Percentiles rank a stretch among this genome's conserved stretches.
Evolutionary conservation across 441 rosid species (phyloP).

Genomic region (Gossypium trilobum): DNA sequence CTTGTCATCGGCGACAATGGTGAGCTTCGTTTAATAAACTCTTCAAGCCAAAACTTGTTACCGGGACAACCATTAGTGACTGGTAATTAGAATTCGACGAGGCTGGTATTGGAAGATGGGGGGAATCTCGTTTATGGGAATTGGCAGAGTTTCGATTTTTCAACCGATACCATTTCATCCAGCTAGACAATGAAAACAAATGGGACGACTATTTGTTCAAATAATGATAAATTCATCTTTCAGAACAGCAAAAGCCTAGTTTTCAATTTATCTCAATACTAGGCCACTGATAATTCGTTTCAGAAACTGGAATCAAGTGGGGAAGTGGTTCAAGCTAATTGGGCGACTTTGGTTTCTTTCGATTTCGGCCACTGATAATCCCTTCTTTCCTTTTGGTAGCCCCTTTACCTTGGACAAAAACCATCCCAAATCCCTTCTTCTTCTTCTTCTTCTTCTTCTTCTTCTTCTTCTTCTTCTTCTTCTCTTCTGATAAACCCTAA

Average conservation of each 20-base stretch:
- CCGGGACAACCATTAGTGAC: background rate
- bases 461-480: too few species aligned
- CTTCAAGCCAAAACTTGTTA: slow-evolving; percentile 26
- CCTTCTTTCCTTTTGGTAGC: too few species aligned
- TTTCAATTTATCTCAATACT: slow-evolving; percentile 25
- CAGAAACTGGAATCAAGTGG: slow-evolving; percentile 19
- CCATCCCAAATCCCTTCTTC: too few species aligned
- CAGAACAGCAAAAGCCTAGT: background rate
- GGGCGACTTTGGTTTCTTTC: slow-evolving; percentile 15
- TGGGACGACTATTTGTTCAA: slow-evolving; percentile 19
- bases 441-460: too few species aligned
- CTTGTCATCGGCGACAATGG: slow-evolving; percentile 26
- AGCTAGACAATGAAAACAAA: slow-evolving; percentile 21
- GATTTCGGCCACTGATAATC: slow-evolving; percentile 21
- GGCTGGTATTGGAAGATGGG: slow-evolving; percentile 24
- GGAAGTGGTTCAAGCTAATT: slow-evolving; percentile 13
- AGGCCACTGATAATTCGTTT: slow-evolving; percentile 13
- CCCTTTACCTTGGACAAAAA: too few species aligned
- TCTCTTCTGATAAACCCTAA: too few species aligned
- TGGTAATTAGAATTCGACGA: slow-evolving; percentile 18
- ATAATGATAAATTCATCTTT: slow-evolving; percentile 33
- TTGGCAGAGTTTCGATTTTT: slow-evolving; percentile 36
- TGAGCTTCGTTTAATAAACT: slow-evolving; percentile 24
- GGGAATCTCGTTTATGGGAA: slow-evolving; percentile 35
- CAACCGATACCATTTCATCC: slow-evolving; percentile 12